Conservation (phyloP, 2,329 filamentous ascomycete species). For the Colletotrichum endophyticum region DNA sequence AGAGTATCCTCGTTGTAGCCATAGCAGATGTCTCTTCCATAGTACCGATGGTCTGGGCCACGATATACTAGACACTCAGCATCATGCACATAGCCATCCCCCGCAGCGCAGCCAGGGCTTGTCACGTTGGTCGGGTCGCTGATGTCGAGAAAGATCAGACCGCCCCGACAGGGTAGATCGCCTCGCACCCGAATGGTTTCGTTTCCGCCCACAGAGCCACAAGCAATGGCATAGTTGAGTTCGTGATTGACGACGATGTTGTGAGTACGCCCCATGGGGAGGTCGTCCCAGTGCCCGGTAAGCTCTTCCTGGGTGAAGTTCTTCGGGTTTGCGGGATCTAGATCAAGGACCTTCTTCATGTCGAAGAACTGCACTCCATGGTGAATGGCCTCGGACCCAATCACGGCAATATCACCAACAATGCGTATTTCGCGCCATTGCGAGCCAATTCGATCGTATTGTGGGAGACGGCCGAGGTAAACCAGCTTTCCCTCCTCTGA, state of each 20-base stretch:
- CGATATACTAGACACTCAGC: constrained; percentile 63
- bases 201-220: constrained; percentile 39
- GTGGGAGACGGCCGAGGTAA: constrained; percentile 59
- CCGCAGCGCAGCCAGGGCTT: constrained; percentile 56
- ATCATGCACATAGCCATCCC: constrained; percentile 66
- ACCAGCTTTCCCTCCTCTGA: constrained; percentile 51
- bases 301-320: constrained; percentile 48
- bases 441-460: constrained; percentile 46
- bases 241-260: constrained; percentile 57
- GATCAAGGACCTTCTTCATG: constrained; percentile 59
- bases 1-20: constrained; percentile 59
- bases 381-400: constrained; percentile 44
- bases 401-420: constrained; percentile 39
- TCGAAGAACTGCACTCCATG: constrained; percentile 70
- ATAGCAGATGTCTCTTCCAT: constrained; percentile 57
- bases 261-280: constrained; percentile 44
- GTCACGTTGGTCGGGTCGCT: constrained; percentile 56
- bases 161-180: constrained; percentile 47
- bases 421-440: constrained; percentile 59
- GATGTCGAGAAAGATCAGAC: constrained; percentile 65
- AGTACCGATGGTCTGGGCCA: constrained; percentile 51
- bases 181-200: constrained; percentile 24
- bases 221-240: constrained; percentile 48
- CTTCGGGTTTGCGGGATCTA: constrained; percentile 46
- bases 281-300: constrained; percentile 42